Evolutionary conservation across 345 rosid genomes (phyloP).

Genomic region (Theobroma cacao): DNA sequence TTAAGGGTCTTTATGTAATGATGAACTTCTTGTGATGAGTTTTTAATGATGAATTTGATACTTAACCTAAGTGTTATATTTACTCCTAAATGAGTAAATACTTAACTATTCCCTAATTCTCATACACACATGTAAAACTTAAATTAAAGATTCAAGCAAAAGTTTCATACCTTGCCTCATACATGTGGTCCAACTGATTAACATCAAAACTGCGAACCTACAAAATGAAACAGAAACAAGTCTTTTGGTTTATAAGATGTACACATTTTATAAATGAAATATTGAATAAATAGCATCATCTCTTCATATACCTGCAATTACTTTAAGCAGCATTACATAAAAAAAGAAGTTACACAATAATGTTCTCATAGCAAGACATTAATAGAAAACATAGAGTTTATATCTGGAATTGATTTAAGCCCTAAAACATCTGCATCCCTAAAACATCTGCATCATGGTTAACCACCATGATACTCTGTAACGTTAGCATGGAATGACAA

Average conservation of each 20-base stretch:
- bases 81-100: background rate
- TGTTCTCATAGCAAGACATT: background rate
- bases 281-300: background rate
- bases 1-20: background rate
- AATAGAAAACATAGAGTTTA: background rate
- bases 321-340: background rate
- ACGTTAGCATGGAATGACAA: background rate
- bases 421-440: background rate
- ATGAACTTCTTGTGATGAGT: no score
- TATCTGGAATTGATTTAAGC: background rate
- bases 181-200: conserved; percentile 78
- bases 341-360: background rate
- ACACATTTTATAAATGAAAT: background rate
- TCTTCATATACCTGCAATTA: conserved; percentile 1
- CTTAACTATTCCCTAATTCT: conserved; percentile 1
- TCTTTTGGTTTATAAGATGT: conserved; percentile 8
- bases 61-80: background rate
- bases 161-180: conserved; percentile 65
- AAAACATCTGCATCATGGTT: background rate
- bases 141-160: background rate
- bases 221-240: conserved; percentile 15
- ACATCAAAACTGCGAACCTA: conserved; percentile 83
- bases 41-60: background rate
- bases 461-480: background rate
- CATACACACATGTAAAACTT: no score